These are phyloP conservation scores for Pichia sp. DNA, from an alignment of 1,139 yeast species.

Conservation along the genomic window DNA sequence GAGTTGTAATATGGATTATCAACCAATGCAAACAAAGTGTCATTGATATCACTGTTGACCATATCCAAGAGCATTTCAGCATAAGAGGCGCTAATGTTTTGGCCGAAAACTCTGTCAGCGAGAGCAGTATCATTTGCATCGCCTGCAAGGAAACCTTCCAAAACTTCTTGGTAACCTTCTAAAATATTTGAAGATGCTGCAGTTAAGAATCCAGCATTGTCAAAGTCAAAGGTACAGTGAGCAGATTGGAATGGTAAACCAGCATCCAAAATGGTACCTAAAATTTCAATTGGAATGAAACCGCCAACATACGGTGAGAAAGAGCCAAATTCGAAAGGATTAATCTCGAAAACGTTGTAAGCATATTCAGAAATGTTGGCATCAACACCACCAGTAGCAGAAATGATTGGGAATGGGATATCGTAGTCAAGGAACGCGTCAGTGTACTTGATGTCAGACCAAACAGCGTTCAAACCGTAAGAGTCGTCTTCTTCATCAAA, in stretches of 20 bases:
- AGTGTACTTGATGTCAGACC: constrained; percentile 33
- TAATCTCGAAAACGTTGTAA: constrained; percentile 44
- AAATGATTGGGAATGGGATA: constrained; percentile 43
- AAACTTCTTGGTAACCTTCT: constrained; percentile 16
- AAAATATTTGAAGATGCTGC: constrained; percentile 57
- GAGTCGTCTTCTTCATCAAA: constrained; percentile 40
- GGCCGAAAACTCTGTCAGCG: constrained; percentile 16
- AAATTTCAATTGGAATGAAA: constrained; percentile 48
- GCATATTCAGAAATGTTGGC: constrained; percentile 27
- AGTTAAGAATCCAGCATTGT: constrained; percentile 67
- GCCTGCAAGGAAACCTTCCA: constrained; percentile 12
- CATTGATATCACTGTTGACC: constrained; percentile 19
- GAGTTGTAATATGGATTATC: constrained; percentile 70
- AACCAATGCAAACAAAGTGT: constrained; percentile 29
- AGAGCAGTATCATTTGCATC: constrained; percentile 1
- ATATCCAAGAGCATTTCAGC: constrained; percentile 17
- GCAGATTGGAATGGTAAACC: constrained; percentile 32
- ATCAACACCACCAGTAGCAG: constrained; percentile 36
- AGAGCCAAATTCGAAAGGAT: constrained; percentile 67
- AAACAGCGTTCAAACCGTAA: constrained; percentile 32
- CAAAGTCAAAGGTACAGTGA: constrained; percentile 54
- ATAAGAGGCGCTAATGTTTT: constrained; percentile 18
- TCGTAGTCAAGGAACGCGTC: constrained; percentile 34
- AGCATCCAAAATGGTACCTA: constrained; percentile 41
- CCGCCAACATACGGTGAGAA: constrained; percentile 53